phyloP scores from a whole-genome alignment of 1,284 basidiomycete species.

The Marasmius sp. region DNA sequence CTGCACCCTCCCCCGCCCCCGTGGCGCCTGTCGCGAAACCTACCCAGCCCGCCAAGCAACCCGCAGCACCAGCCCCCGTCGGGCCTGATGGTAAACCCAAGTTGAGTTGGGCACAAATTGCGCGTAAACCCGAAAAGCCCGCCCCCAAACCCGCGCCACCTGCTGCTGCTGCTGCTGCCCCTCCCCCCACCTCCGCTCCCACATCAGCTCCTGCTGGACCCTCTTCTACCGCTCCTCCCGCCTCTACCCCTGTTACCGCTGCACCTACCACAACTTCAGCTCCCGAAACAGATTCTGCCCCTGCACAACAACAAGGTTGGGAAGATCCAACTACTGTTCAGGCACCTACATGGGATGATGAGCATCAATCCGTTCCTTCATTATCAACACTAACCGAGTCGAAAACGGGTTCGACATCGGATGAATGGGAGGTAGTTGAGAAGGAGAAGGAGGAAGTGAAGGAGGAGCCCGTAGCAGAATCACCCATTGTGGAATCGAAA shows the following conservation, averaged over 20 bases:
- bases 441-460: neutral
- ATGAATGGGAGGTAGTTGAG: neutral
- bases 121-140: conserved; percentile 6
- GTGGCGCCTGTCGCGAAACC: conserved; percentile 14
- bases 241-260: conserved; percentile 1
- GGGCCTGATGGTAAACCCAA: conserved; percentile 25
- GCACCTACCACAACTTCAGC: neutral
- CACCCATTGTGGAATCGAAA: conserved; percentile 23
- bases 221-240: conserved; percentile 14
- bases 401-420: conserved; percentile 14
- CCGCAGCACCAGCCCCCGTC: conserved; percentile 13
- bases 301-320: conserved; percentile 49
- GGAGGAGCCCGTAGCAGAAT: conserved; percentile 34
- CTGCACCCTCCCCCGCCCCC: conserved; percentile 23
- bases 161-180: conserved; percentile 8
- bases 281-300: conserved; percentile 19
- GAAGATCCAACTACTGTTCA: conserved; percentile 77
- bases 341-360: conserved; percentile 73
- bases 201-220: conserved; percentile 16
- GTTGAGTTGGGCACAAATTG: conserved; percentile 1
- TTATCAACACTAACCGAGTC: conserved; percentile 35
- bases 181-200: conserved; percentile 16
- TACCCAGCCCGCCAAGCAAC: conserved; percentile 19
- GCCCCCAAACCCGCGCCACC: conserved; percentile 3
- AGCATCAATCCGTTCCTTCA: conserved; percentile 47